A percentile compares a stretch with the other conserved stretches of the same genome.
Evolutionary conservation across 2,329 filamentous ascomycete genomes (phyloP).

Genomic region (Epichloe brachyelytri): DNA sequence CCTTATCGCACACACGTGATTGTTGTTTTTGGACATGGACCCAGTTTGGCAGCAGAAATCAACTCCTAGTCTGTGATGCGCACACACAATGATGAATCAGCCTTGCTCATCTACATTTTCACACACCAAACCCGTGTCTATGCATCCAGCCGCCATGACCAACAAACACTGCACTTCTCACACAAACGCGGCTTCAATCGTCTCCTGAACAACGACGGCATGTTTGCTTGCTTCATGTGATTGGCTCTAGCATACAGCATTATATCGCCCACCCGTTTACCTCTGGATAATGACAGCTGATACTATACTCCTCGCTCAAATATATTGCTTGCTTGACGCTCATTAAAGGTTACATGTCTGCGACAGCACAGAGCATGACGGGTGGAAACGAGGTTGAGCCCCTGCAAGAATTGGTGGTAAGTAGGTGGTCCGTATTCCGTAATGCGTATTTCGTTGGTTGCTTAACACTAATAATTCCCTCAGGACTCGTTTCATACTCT

Average conservation of each 20-base stretch:
- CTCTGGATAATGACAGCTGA: not conserved
- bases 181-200: not conserved
- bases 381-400: constrained; percentile 11
- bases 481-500: constrained; percentile 61
- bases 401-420: constrained; percentile 18
- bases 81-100: not conserved
- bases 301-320: not conserved
- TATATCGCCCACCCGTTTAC: no score
- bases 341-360: not conserved
- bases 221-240: not conserved
- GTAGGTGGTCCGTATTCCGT: not conserved
- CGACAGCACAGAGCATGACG: constrained; percentile 12
- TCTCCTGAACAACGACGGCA: not conserved
- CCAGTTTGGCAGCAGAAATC: not conserved
- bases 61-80: not conserved
- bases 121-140: not conserved
- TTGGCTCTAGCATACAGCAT: not conserved
- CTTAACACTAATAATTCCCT: not conserved
- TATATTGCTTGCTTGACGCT: not conserved
- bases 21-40: not conserved
- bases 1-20: not conserved
- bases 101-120: not conserved
- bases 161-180: not conserved
- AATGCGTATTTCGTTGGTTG: not conserved
- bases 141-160: not conserved